These are phyloP conservation scores for Coffea eugenioides DNA, from an alignment of 257 asterid genomes.

Conservation along the genomic window DNA sequence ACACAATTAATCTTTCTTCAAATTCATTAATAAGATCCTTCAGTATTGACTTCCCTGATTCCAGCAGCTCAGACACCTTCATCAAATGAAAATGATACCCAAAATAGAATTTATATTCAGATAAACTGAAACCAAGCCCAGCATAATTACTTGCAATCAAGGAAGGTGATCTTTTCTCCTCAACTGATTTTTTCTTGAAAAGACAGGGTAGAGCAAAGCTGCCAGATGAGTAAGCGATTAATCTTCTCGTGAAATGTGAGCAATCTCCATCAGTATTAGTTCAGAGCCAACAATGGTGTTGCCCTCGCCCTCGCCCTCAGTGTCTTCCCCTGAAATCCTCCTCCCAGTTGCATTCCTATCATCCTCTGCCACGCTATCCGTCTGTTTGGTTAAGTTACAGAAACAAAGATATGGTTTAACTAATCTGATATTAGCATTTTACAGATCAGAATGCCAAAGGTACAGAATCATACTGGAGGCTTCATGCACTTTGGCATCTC, in stretches of 20 bases:
- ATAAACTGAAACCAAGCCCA: too few relatives aligned
- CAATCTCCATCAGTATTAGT: conserved; percentile 65
- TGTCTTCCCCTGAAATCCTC: conserved; percentile 54
- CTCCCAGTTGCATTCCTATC: conserved; percentile 19
- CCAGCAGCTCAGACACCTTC: too few relatives aligned
- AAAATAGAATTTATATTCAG: too few relatives aligned
- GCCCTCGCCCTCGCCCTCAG: conserved; percentile 44
- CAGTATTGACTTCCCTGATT: too few relatives aligned
- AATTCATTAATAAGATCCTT: too few relatives aligned
- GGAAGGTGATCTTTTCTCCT: too few relatives aligned
- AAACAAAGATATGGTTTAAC: neutral
- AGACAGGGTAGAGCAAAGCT: too few relatives aligned
- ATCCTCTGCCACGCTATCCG: conserved; percentile 33
- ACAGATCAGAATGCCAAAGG: conserved; percentile 19
- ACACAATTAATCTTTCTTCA: too few relatives aligned
- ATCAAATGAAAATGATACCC: too few relatives aligned
- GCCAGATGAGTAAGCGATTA: too few relatives aligned
- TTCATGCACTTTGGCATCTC: conserved; percentile 55
- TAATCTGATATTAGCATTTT: neutral
- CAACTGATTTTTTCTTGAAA: too few relatives aligned
- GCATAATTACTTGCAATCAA: too few relatives aligned
- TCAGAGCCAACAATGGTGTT: conserved; percentile 45
- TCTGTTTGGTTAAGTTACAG: conserved; percentile 21
- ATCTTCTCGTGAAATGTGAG: conserved; percentile 49
- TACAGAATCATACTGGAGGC: conserved; percentile 47